phyloP scores from a whole-genome alignment of 768 basidiomycete genomes.

The Clitopilus passeckerianus region DNA sequence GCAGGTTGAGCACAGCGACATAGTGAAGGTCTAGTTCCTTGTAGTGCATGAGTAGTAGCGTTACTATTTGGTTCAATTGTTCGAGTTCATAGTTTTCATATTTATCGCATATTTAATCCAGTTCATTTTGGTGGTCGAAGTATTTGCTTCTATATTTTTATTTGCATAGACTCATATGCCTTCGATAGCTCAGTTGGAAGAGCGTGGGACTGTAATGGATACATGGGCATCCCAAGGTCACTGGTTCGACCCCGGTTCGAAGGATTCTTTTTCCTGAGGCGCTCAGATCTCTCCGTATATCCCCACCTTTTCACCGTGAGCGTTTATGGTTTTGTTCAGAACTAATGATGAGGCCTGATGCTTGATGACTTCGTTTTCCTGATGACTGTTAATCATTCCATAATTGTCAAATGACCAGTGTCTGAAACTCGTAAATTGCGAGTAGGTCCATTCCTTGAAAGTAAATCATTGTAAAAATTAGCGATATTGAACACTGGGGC shows the following conservation, averaged over 20 bases:
- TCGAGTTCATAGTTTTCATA: no score
- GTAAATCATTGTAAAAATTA: neutral
- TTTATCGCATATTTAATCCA: no score
- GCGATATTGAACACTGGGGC: neutral
- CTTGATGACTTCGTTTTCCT: neutral
- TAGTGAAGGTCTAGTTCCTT: neutral
- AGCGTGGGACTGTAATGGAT: conserved; percentile 19
- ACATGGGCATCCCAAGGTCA: conserved; percentile 14
- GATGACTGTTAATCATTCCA: neutral
- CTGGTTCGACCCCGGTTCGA: conserved; percentile 18
- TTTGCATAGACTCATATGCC: neutral
- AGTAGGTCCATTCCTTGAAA: neutral
- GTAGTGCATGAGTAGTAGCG: neutral
- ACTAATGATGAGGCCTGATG: neutral
- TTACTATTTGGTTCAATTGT: no score
- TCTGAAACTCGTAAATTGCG: neutral
- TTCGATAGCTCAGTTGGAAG: conserved; percentile 20
- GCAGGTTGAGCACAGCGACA: neutral
- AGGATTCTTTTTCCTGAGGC: conserved; percentile 6
- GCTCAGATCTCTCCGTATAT: neutral
- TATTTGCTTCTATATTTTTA: neutral
- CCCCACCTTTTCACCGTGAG: neutral
- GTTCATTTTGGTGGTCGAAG: no score
- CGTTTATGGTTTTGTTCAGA: no score
- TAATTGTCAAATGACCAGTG: neutral